These are phyloP conservation scores for Vitis labrusca DNA, from an alignment of 164 flowering plant genomes.

Conservation along the genomic window DNA sequence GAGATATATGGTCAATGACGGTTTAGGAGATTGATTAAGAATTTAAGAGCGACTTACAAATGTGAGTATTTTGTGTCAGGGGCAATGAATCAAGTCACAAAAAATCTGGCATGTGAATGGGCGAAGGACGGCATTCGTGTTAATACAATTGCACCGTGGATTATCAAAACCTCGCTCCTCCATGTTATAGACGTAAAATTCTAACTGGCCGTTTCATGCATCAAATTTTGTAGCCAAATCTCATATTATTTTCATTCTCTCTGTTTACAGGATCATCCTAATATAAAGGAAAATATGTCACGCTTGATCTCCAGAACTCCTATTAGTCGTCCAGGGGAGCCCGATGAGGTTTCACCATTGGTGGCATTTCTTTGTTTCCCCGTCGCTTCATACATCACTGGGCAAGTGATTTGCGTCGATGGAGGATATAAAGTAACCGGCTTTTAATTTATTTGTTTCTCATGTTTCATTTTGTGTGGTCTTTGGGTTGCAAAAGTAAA, in stretches of 20 bases:
- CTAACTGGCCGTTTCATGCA: too few relatives aligned
- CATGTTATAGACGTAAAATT: not conserved
- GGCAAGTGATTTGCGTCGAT: constrained; percentile 42
- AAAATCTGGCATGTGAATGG: constrained; percentile 61
- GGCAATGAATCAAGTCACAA: constrained; percentile 52
- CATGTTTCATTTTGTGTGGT: not conserved
- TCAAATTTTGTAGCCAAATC: not conserved
- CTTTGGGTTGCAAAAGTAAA: not conserved
- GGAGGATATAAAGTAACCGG: constrained; percentile 35
- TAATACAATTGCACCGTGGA: constrained; percentile 50
- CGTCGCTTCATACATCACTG: constrained; percentile 51
- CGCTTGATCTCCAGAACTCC: constrained; percentile 25
- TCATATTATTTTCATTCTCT: not conserved
- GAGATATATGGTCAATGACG: not conserved
- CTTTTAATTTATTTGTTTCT: not conserved
- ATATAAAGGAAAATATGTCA: not conserved
- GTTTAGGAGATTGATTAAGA: not conserved
- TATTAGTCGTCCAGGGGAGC: constrained; percentile 29
- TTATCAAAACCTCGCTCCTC: constrained; percentile 21
- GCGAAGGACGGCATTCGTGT: constrained; percentile 49
- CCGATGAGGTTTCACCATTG: constrained; percentile 44
- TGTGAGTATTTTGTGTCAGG: constrained; percentile 23
- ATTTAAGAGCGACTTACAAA: too few relatives aligned
- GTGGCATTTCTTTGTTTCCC: constrained; percentile 61
- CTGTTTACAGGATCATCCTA: not conserved